These are phyloP conservation scores for Tylopilus plumbeoviolaceoides DNA, from an alignment of 768 basidiomycete genomes.

Conservation along the genomic window DNA sequence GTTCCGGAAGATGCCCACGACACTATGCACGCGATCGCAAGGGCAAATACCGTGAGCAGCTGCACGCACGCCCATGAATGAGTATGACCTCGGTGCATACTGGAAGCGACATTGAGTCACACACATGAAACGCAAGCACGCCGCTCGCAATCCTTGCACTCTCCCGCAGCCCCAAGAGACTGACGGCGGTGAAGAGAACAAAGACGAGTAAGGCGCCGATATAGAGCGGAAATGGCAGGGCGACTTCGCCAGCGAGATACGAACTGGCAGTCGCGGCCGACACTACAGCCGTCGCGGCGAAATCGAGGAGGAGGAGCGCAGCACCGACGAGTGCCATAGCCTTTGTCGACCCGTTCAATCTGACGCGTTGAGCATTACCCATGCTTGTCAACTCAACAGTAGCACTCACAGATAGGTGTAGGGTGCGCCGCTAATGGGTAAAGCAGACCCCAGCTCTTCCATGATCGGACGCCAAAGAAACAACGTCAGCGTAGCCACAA, in stretches of 20 bases:
- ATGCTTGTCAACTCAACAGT: neutral
- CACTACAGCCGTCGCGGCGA: slow-evolving; percentile 62
- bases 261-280: slow-evolving; percentile 69
- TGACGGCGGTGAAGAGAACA: slow-evolving; percentile 47
- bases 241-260: slow-evolving; percentile 63
- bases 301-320: slow-evolving; percentile 66
- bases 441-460: slow-evolving; percentile 64
- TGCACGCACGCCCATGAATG: slow-evolving; percentile 29
- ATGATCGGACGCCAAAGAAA: slow-evolving; percentile 75
- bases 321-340: slow-evolving; percentile 61
- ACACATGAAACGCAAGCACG: slow-evolving; percentile 58
- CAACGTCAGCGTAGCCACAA: slow-evolving; percentile 55
- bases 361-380: slow-evolving; percentile 17
- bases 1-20: slow-evolving; percentile 52
- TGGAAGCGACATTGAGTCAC: slow-evolving; percentile 11
- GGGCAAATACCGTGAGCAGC: slow-evolving; percentile 52
- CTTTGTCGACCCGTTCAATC: slow-evolving; percentile 63
- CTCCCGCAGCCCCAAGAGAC: slow-evolving; percentile 57
- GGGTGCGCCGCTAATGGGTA: slow-evolving; percentile 67
- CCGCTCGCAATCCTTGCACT: slow-evolving; percentile 57
- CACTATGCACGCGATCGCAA: slow-evolving; percentile 47
- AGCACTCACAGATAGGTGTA: slow-evolving; percentile 60
- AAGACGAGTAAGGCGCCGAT: slow-evolving; percentile 53
- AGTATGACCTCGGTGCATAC: neutral
- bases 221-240: slow-evolving; percentile 52